Evolutionary conservation across 768 basidiomycete species (phyloP).

Genomic region (Punctularia strigosozonata): DNA sequence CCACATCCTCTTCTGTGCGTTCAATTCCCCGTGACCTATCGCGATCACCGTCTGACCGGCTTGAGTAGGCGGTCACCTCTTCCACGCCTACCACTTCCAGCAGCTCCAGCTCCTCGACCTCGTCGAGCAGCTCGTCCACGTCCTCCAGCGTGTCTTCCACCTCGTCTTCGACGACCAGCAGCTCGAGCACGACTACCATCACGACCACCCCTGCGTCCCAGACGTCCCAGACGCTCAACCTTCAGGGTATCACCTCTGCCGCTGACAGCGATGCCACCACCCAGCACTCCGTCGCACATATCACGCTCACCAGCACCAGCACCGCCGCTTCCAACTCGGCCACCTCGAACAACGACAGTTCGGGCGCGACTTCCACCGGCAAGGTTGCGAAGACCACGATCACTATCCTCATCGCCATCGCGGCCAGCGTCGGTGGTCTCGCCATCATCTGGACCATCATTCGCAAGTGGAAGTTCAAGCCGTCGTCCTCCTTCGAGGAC

Average conservation of each 20-base stretch:
- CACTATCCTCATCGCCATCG: conserved; percentile 62
- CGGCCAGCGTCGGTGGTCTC: conserved; percentile 52
- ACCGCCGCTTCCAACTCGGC: conserved; percentile 12
- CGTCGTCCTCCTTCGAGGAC: conserved; percentile 69
- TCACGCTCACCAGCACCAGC: conserved; percentile 12
- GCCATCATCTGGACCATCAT: conserved; percentile 80
- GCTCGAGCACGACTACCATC: conserved; percentile 15
- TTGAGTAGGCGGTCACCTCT: not conserved
- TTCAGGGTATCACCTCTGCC: conserved; percentile 9
- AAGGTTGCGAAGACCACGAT: conserved; percentile 31
- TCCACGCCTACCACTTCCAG: conserved; percentile 6
- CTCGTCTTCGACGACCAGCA: conserved; percentile 11
- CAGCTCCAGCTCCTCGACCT: conserved; percentile 5
- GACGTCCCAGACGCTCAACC: conserved; percentile 3
- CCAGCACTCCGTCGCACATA: conserved; percentile 11
- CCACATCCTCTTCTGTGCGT: conserved; percentile 1
- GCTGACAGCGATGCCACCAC: conserved; percentile 11
- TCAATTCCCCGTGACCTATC: conserved; percentile 1
- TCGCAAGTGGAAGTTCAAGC: conserved; percentile 85
- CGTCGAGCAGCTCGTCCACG: conserved; percentile 1
- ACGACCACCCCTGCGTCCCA: conserved; percentile 9
- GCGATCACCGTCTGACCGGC: no score
- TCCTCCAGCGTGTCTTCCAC: conserved; percentile 3
- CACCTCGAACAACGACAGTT: conserved; percentile 13
- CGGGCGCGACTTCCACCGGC: conserved; percentile 23